A percentile compares a stretch with the other conserved stretches of the same genome.
phyloP scores from a whole-genome alignment of 1,284 basidiomycete species.

The Ceratobasidium theobromae region DNA sequence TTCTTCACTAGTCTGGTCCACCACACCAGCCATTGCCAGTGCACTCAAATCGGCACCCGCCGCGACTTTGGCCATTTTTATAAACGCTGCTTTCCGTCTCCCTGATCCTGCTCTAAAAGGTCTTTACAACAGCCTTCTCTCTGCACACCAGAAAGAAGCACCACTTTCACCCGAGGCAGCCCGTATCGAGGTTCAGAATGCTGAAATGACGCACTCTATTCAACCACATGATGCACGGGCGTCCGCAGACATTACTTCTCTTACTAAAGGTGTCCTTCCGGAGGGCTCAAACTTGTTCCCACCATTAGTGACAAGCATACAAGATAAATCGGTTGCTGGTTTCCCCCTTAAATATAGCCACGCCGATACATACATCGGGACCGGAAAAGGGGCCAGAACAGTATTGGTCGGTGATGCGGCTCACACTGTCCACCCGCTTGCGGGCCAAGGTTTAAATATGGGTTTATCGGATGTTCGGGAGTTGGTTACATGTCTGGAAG shows the following conservation, averaged over 20 bases:
- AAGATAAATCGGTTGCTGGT: conserved; percentile 76
- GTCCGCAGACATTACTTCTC: conserved; percentile 41
- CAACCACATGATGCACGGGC: conserved; percentile 63
- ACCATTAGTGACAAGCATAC: conserved; percentile 71
- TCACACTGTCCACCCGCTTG: conserved; percentile 94
- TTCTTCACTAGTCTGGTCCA: conserved; percentile 96
- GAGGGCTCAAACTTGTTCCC: conserved; percentile 67
- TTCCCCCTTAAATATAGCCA: conserved; percentile 92
- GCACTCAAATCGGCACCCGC: conserved; percentile 71
- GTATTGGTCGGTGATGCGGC: conserved; percentile 95
- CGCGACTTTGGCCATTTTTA: conserved; percentile 67
- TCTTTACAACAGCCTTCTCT: conserved; percentile 64
- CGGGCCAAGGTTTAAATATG: conserved; percentile 94
- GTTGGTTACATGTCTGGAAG: conserved; percentile 63
- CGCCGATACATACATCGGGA: conserved; percentile 83
- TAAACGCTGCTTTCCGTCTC: conserved; percentile 91
- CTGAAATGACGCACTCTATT: conserved; percentile 59
- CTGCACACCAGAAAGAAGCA: conserved; percentile 50
- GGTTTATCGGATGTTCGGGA: conserved; percentile 84
- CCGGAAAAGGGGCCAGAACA: conserved; percentile 65
- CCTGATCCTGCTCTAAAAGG: conserved; percentile 74
- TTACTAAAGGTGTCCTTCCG: conserved; percentile 57
- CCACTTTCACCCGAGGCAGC: conserved; percentile 37
- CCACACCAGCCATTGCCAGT: conserved; percentile 73
- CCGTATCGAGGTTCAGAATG: conserved; percentile 44